Conservation (phyloP, 108 stramenopile genomes). For the Pseudonitzschia multiseries region DNA sequence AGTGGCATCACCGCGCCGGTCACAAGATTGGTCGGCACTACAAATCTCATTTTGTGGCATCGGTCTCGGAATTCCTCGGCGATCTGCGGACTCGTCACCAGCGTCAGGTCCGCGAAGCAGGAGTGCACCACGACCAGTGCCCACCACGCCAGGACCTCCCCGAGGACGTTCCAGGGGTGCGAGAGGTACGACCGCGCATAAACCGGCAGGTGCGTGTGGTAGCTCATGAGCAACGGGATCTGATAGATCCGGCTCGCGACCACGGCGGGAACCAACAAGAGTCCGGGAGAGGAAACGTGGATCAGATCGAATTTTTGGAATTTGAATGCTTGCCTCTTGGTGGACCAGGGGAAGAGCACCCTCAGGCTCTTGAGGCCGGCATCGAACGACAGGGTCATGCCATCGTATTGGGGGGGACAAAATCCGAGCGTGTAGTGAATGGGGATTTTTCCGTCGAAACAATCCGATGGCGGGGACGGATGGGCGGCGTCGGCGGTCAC, state of each 20-base stretch:
- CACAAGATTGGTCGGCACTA: no score
- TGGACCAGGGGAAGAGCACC: constrained; percentile 14
- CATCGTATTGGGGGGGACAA: constrained; percentile 46
- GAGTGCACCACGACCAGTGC: constrained; percentile 47
- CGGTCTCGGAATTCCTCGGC: constrained; percentile 49
- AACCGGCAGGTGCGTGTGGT: constrained; percentile 83
- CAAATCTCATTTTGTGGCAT: constrained; percentile 20
- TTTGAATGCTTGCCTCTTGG: no score
- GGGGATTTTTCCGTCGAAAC: constrained; percentile 39
- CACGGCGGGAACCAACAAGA: constrained; percentile 53
- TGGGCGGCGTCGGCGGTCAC: constrained; percentile 67
- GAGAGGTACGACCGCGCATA: constrained; percentile 65
- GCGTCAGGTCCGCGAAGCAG: constrained; percentile 75
- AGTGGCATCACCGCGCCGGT: constrained; percentile 13
- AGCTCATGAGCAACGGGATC: constrained; percentile 47
- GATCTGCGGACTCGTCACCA: constrained; percentile 82
- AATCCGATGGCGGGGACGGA: constrained; percentile 44
- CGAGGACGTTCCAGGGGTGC: constrained; percentile 1
- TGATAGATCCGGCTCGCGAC: constrained; percentile 30
- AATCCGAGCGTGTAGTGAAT: constrained; percentile 49
- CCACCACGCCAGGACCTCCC: constrained; percentile 48
- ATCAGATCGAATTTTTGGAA: constrained; percentile 52
- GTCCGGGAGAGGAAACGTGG: constrained; percentile 76
- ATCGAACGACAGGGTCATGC: constrained; percentile 38
- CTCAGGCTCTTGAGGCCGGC: constrained; percentile 22